A percentile compares a stretch with the other conserved stretches of the same genome.
phyloP scores from a whole-genome alignment of 805 yeast species.

The Torulaspora maleeae region DNA sequence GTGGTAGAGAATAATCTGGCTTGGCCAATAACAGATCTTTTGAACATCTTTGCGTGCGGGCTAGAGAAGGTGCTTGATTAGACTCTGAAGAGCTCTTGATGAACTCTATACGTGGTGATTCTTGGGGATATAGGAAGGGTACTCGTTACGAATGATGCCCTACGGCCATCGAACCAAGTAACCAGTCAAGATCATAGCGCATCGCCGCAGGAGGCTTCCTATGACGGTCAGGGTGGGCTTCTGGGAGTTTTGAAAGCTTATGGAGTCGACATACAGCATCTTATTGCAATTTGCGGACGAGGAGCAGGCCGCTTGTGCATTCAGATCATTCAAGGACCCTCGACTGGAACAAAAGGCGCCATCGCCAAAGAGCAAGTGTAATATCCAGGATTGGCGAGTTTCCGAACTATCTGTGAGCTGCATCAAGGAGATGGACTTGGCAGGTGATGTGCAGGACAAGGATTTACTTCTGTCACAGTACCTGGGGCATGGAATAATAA shows the following conservation, averaged over 20 bases:
- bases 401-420: slow-evolving; percentile 8
- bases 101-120: not conserved
- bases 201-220: not conserved
- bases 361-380: not conserved
- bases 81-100: not conserved
- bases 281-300: slow-evolving; percentile 15
- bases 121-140: not conserved
- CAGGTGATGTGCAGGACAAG: slow-evolving; percentile 10
- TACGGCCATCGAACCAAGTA: not conserved
- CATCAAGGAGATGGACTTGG: slow-evolving; percentile 6
- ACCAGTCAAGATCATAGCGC: not conserved
- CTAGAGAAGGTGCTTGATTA: not conserved
- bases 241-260: slow-evolving; percentile 1
- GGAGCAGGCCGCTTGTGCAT: slow-evolving; percentile 14
- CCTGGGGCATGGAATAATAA: slow-evolving; percentile 69
- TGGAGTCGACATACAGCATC: slow-evolving; percentile 14
- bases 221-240: not conserved
- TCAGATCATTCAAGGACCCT: slow-evolving; percentile 10
- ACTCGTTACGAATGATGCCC: slow-evolving; percentile 2
- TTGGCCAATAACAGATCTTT: slow-evolving; percentile 19
- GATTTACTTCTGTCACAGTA: slow-evolving; percentile 46
- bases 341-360: not conserved
- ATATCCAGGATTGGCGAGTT: slow-evolving; percentile 20
- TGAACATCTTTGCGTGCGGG: not conserved
- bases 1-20: slow-evolving; percentile 51